Evolutionary conservation across 352 stramenopile genomes (phyloP), one percentile per base, ranked within the genome.

Genomic region (Phytophthora sojae): DNA sequence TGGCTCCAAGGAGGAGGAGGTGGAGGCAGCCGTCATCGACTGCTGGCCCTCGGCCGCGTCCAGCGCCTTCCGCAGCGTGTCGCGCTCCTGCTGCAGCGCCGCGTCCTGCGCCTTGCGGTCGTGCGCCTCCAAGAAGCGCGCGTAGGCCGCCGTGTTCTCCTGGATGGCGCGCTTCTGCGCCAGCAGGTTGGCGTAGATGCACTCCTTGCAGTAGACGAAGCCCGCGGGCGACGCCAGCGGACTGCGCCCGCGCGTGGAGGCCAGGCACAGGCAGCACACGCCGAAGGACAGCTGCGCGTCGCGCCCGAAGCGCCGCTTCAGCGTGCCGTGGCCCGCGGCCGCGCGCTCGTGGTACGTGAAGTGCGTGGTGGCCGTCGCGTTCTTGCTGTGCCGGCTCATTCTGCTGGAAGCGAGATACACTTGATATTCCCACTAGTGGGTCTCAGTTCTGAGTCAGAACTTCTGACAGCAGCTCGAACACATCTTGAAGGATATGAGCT

Each of bases 341-440:
- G 76, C 64, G 32, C 83, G 81, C 78, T 96, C 89, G 63, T 81
- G 81, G 82, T 96, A 96, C 74, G 89, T 96, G 68, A 96, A 96
- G 81, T 95, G 86, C 59, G 87, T 90, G 58, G 86, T 89, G 42
- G 89, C 86, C 57, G 88, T 96, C 71, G 87, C 77, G 79, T 96
- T 96, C 87, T 96, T 96, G 76, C 87, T 95, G 77, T 96, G 89
- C 44, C 89, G 80, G 53, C 82, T 95, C 88, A 95, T 94, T 51
- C 14, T 21, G 26, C 26, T 4, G 26, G n/a, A n/a, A n/a, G n/a
- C n/a, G n/a, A n/a, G n/a, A n/a, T n/a, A n/a, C n/a, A n/a, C n/a
- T n/a, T n/a, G n/a, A n/a, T n/a, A n/a, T n/a, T n/a, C n/a, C n/a
- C n/a, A n/a, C n/a, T n/a, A n/a, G n/a, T n/a, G n/a, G n/a, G n/a